Conservation (phyloP, 768 basidiomycete species). For the Leccinum longicurvipes region DNA sequence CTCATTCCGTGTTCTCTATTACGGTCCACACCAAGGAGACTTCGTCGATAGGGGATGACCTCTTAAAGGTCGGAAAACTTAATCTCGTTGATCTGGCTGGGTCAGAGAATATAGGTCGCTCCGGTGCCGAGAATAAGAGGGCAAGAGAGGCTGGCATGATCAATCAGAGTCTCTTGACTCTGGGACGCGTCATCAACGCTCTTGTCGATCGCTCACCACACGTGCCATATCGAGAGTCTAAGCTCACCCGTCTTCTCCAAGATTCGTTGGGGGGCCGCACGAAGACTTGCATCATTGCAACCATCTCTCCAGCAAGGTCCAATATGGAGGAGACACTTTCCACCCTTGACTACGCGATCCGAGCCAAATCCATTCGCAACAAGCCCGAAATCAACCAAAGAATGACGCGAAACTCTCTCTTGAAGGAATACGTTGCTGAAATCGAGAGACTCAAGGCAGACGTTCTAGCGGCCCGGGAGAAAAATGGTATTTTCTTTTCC, state of each 20-base stretch:
- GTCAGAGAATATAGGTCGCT: conserved; percentile 94
- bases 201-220: conserved; percentile 90
- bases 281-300: conserved; percentile 97
- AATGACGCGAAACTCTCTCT: conserved; percentile 85
- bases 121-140: conserved; percentile 91
- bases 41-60: conserved; percentile 74
- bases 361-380: conserved; percentile 94
- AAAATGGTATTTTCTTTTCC: conserved; percentile 93
- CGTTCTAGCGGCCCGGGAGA: conserved; percentile 86
- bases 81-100: conserved; percentile 98
- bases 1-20: conserved; percentile 97
- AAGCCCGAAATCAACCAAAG: conserved; percentile 94
- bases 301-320: conserved; percentile 88
- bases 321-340: conserved; percentile 98
- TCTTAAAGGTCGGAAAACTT: conserved; percentile 90
- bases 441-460: conserved; percentile 92
- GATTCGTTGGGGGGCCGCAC: conserved; percentile 98
- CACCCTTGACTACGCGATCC: conserved; percentile 93
- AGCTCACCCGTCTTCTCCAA: conserved; percentile 95
- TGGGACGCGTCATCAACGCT: conserved; percentile 94
- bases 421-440: conserved; percentile 92
- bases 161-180: conserved; percentile 94
- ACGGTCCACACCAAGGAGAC: conserved; percentile 90
- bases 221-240: conserved; percentile 96
- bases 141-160: conserved; percentile 99